phyloP scores from a whole-genome alignment of 352 stramenopile species.

The Globisporangium cylindrosporum region DNA sequence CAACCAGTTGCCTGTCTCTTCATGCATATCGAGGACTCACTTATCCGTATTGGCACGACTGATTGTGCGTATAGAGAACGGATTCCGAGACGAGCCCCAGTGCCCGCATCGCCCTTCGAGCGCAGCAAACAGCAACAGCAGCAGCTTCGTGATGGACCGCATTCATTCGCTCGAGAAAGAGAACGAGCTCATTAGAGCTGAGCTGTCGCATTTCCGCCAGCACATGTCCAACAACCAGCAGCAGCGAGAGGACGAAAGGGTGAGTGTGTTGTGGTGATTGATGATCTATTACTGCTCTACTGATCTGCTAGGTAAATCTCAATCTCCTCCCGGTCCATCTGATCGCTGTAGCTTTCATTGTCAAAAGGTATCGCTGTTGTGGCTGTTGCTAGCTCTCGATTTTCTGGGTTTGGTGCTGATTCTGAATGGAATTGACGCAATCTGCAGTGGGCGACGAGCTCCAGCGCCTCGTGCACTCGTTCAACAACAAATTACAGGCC shows the following conservation, averaged over 20 bases:
- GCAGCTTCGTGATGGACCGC: slow-evolving; percentile 27
- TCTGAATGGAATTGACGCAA: not conserved
- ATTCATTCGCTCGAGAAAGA: slow-evolving; percentile 54
- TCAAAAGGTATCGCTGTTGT: slow-evolving; percentile 18
- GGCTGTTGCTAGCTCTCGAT: too few relatives aligned
- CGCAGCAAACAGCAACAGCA: not conserved
- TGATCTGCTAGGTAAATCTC: not conserved
- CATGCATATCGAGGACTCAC: not conserved
- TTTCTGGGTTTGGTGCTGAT: not conserved
- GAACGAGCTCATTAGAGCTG: slow-evolving; percentile 50
- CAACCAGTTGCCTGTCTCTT: not conserved
- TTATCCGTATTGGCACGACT: too few relatives aligned
- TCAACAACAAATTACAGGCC: slow-evolving; percentile 58
- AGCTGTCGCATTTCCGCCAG: slow-evolving; percentile 52
- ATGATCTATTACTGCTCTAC: too few relatives aligned
- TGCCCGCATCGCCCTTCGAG: slow-evolving; percentile 2
- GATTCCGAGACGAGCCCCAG: slow-evolving; percentile 11
- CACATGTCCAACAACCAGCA: slow-evolving; percentile 55
- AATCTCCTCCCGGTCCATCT: not conserved
- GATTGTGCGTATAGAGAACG: slow-evolving; percentile 8
- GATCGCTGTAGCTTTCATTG: slow-evolving; percentile 18
- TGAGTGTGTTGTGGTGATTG: slow-evolving; percentile 17
- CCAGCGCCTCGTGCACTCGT: slow-evolving; percentile 43
- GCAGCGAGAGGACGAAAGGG: slow-evolving; percentile 55
- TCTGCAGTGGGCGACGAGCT: slow-evolving; percentile 45